phyloP scores from a whole-genome alignment of 1,284 basidiomycete genomes.

The Trametes hirsuta region DNA sequence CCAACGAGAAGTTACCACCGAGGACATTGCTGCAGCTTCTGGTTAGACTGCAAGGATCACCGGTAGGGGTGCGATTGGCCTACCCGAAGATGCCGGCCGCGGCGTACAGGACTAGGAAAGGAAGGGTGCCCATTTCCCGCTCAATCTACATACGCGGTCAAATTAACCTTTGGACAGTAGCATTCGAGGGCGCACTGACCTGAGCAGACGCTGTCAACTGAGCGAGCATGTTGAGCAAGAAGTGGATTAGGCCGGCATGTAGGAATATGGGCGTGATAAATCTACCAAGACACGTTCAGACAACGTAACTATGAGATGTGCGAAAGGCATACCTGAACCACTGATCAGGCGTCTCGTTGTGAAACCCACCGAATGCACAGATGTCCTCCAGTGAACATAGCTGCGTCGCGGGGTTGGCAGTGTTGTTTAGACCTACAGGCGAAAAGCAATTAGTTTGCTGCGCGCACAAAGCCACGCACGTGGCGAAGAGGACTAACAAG shows the following conservation, averaged over 20 bases:
- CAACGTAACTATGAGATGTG: not conserved
- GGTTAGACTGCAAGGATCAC: not conserved
- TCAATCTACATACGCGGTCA: constrained; percentile 59
- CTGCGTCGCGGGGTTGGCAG: constrained; percentile 69
- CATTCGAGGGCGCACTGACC: constrained; percentile 42
- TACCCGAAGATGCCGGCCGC: constrained; percentile 91
- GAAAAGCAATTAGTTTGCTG: not conserved
- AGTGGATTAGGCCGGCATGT: constrained; percentile 91
- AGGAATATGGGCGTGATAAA: constrained; percentile 89
- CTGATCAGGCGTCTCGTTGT: constrained; percentile 74
- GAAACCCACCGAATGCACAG: constrained; percentile 89
- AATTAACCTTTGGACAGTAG: not conserved
- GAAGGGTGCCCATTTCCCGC: constrained; percentile 82
- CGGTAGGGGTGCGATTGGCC: constrained; percentile 19
- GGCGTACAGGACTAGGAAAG: constrained; percentile 84
- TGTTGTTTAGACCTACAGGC: constrained; percentile 69
- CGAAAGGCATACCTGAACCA: constrained; percentile 68
- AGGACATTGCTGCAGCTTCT: constrained; percentile 66
- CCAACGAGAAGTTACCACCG: constrained; percentile 90
- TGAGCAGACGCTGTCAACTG: constrained; percentile 82
- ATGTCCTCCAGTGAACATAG: constrained; percentile 82
- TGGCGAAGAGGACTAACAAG: constrained; percentile 52
- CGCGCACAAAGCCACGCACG: not conserved
- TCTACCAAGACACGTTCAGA: constrained; percentile 42
- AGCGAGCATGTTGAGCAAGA: constrained; percentile 88